Evolutionary conservation across 1,284 basidiomycete genomes (phyloP).

Genomic region (Irpex rosettiformis): DNA sequence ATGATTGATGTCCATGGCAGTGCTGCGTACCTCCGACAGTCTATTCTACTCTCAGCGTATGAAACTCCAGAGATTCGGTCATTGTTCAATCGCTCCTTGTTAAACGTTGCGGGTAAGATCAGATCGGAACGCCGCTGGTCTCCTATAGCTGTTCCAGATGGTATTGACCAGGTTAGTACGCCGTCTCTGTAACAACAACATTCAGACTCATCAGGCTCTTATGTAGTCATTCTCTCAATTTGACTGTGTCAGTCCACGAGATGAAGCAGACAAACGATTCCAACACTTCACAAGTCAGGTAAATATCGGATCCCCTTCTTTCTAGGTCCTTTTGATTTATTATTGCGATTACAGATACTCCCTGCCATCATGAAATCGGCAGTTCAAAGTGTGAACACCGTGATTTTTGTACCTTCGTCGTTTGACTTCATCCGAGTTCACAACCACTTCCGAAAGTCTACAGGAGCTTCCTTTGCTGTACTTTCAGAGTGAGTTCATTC

Average conservation of each 20-base stretch:
- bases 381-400: constrained; percentile 84
- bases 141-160: constrained; percentile 74
- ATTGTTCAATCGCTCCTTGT: constrained; percentile 70
- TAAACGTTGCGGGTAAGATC: constrained; percentile 85
- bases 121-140: constrained; percentile 65
- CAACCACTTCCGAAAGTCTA: constrained; percentile 77
- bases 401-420: constrained; percentile 91
- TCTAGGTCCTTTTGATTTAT: no score
- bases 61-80: constrained; percentile 88
- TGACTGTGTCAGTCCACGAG: constrained; percentile 67
- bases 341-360: constrained; percentile 53
- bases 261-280: constrained; percentile 88
- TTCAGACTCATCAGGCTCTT: neutral
- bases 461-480: constrained; percentile 71
- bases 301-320: constrained; percentile 12
- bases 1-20: constrained; percentile 34
- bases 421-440: constrained; percentile 96
- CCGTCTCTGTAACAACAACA: neutral
- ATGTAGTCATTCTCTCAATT: constrained; percentile 72
- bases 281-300: constrained; percentile 85
- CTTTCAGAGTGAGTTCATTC: constrained; percentile 76
- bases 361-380: constrained; percentile 86
- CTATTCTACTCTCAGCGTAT: constrained; percentile 84
- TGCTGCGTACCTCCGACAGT: constrained; percentile 82
- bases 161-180: constrained; percentile 67